Conservation (phyloP, 345 rosid species). For the Raphanus sativus region DNA sequence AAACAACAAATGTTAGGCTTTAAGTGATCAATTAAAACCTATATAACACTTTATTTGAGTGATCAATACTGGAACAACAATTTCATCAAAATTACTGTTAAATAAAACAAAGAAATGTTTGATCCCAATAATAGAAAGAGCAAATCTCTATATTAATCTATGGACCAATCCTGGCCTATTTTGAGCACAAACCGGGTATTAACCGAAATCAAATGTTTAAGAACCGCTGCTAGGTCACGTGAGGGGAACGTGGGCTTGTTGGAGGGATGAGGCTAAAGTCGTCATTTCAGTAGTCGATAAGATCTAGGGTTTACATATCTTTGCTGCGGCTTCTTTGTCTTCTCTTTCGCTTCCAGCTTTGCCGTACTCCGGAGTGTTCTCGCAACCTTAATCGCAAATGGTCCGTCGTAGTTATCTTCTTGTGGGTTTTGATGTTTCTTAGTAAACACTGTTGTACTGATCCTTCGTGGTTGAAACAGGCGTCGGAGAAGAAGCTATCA, state of each 20-base stretch:
- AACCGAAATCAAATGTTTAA: background rate
- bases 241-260: background rate
- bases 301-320: slow-evolving; percentile 34
- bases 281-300: background rate
- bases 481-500: slow-evolving; percentile 79
- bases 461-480: slow-evolving; percentile 38
- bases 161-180: background rate
- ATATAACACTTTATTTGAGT: background rate
- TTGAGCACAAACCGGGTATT: background rate
- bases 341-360: slow-evolving; percentile 12
- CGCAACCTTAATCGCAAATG: slow-evolving; percentile 27
- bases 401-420: background rate
- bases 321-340: background rate
- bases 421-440: background rate
- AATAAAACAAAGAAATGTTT: background rate
- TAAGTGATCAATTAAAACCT: background rate
- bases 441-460: background rate
- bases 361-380: slow-evolving; percentile 14
- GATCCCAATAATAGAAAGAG: background rate
- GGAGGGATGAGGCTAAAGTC: background rate
- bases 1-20: background rate
- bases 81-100: background rate
- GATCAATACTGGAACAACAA: background rate
- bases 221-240: slow-evolving; percentile 12
- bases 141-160: background rate